Percentiles rank a stretch among this genome's conserved stretches.
Conservation (phyloP, 306 rosid species). For the Gastrolobium villosum region DNA sequence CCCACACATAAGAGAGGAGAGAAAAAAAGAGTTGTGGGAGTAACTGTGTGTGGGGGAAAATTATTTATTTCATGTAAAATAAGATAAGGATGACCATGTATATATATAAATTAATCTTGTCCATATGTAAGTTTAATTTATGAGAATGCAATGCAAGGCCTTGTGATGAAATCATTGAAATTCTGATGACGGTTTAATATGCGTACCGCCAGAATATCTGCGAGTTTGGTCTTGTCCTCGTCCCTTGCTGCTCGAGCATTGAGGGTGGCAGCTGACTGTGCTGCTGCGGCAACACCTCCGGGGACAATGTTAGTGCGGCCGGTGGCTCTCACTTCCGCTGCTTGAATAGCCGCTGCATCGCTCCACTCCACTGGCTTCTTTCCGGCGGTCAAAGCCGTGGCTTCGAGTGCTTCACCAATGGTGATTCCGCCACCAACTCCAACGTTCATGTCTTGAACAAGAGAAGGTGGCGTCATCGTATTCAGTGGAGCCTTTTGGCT, state of each 20-base stretch:
- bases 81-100: too few relatives aligned
- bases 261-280: constrained; percentile 76
- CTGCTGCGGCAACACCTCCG: constrained; percentile 74
- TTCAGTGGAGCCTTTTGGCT: constrained; percentile 46
- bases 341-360: constrained; percentile 82
- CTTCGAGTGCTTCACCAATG: constrained; percentile 84
- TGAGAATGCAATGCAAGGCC: too few relatives aligned
- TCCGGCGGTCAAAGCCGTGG: constrained; percentile 64
- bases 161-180: background rate
- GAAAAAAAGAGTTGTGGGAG: too few relatives aligned
- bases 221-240: constrained; percentile 71
- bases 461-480: constrained; percentile 40
- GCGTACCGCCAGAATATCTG: constrained; percentile 62
- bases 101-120: too few relatives aligned
- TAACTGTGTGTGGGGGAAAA: too few relatives aligned
- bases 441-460: background rate
- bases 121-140: too few relatives aligned
- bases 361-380: constrained; percentile 71
- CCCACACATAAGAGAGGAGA: too few relatives aligned
- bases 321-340: constrained; percentile 77
- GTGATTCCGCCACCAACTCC: constrained; percentile 56
- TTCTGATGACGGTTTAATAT: background rate
- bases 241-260: constrained; percentile 61
- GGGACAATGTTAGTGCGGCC: constrained; percentile 72
- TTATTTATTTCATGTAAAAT: too few relatives aligned